phyloP scores from a whole-genome alignment of 306 rosid genomes.

The Hylodesmum podocarpum region DNA sequence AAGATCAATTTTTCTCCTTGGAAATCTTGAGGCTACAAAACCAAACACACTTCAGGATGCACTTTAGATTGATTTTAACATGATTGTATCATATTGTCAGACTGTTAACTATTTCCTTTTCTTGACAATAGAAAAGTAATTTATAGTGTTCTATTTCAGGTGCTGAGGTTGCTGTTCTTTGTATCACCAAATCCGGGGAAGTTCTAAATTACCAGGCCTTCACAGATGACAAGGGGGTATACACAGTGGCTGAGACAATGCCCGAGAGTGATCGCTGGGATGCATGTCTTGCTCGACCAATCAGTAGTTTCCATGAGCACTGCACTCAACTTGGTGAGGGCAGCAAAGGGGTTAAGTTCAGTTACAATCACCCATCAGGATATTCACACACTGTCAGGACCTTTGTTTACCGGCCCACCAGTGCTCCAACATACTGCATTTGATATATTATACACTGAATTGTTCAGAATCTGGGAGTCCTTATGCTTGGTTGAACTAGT shows the following conservation, averaged over 20 bases:
- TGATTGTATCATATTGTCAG: background rate
- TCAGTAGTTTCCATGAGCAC: slow-evolving; percentile 83
- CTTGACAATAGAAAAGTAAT: background rate
- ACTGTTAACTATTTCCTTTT: background rate
- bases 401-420: slow-evolving; percentile 65
- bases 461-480: slow-evolving; percentile 2
- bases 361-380: slow-evolving; percentile 79
- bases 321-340: slow-evolving; percentile 72
- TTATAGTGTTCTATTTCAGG: slow-evolving; percentile 47
- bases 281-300: slow-evolving; percentile 92
- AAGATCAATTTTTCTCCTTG: too few species aligned
- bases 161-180: slow-evolving; percentile 95
- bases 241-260: slow-evolving; percentile 92
- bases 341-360: slow-evolving; percentile 79
- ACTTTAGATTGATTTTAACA: slow-evolving; percentile 10
- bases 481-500: slow-evolving; percentile 31
- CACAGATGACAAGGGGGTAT: slow-evolving; percentile 71
- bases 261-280: slow-evolving; percentile 97
- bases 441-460: slow-evolving; percentile 38
- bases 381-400: slow-evolving; percentile 72
- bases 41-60: too few species aligned
- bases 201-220: slow-evolving; percentile 94
- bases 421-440: slow-evolving; percentile 70
- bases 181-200: slow-evolving; percentile 90
- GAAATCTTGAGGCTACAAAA: too few species aligned